Percentiles rank a stretch among this genome's conserved stretches.
Conservation (phyloP, 78 protist genomes). For the Dictyostelium citrinum region DNA sequence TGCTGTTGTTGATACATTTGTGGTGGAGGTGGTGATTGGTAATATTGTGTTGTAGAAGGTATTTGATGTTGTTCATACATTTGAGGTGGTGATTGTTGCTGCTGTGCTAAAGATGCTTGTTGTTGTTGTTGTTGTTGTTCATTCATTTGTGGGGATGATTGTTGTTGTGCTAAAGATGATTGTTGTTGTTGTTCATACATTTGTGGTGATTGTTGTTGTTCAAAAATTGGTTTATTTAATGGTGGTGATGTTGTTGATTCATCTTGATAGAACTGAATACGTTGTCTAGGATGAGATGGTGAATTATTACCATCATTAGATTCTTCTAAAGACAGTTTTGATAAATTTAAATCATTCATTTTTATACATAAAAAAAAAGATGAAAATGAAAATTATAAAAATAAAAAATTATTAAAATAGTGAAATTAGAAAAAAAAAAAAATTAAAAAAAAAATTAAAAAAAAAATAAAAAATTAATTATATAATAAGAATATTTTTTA, state of each 20-base stretch:
- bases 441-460: background rate
- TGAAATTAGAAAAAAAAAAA: slow-evolving; percentile 5
- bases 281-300: slow-evolving; percentile 4
- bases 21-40: background rate
- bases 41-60: background rate
- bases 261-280: slow-evolving; percentile 14
- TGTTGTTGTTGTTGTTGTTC: background rate
- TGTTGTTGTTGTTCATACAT: background rate
- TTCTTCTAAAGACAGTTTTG: background rate
- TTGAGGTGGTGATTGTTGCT: background rate
- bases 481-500: too few species aligned
- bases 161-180: background rate
- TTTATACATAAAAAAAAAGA: background rate
- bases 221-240: background rate
- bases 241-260: background rate
- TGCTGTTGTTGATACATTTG: background rate
- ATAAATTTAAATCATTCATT: slow-evolving; percentile 5
- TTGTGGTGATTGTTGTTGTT: background rate
- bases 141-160: background rate
- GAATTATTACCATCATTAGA: background rate
- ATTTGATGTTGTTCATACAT: background rate
- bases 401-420: too few species aligned
- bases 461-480: too few species aligned
- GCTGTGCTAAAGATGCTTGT: background rate
- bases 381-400: background rate